A percentile compares a stretch with the other conserved stretches of the same genome.
phyloP scores from a whole-genome alignment of 2,329 filamentous ascomycete species.

The Cytospora chrysosperma region DNA sequence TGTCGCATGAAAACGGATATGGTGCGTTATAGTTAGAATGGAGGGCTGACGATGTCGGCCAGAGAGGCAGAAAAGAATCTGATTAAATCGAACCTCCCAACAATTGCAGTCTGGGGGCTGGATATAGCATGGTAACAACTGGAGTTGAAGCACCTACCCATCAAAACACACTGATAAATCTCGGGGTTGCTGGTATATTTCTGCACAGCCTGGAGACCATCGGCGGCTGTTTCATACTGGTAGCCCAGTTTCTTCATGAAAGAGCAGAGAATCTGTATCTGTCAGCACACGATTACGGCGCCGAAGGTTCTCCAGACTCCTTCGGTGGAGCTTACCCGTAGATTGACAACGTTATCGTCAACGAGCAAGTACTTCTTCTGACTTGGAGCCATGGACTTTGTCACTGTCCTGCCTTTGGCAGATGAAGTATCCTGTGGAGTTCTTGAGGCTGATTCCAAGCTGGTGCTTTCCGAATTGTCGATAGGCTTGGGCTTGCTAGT shows the following conservation, averaged over 20 bases:
- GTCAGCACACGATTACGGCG: background rate
- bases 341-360: conserved; percentile 44
- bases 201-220: conserved; percentile 49
- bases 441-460: background rate
- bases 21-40: background rate
- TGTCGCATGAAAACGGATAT: background rate
- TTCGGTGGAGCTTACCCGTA: conserved; percentile 23
- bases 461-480: background rate
- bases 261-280: conserved; percentile 35
- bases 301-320: background rate
- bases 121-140: background rate
- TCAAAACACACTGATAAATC: conserved; percentile 46
- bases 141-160: conserved; percentile 36
- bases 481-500: background rate
- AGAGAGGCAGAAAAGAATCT: background rate
- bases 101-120: background rate
- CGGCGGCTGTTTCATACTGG: conserved; percentile 41
- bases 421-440: background rate
- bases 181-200: conserved; percentile 36
- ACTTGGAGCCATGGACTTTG: background rate
- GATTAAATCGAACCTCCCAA: background rate
- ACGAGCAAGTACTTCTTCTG: conserved; percentile 35
- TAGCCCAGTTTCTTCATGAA: conserved; percentile 39
- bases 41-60: background rate
- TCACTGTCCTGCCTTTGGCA: background rate